Evolutionary conservation across 2,329 filamentous ascomycete genomes (phyloP).

Genomic region (Seiridium unicorne): DNA sequence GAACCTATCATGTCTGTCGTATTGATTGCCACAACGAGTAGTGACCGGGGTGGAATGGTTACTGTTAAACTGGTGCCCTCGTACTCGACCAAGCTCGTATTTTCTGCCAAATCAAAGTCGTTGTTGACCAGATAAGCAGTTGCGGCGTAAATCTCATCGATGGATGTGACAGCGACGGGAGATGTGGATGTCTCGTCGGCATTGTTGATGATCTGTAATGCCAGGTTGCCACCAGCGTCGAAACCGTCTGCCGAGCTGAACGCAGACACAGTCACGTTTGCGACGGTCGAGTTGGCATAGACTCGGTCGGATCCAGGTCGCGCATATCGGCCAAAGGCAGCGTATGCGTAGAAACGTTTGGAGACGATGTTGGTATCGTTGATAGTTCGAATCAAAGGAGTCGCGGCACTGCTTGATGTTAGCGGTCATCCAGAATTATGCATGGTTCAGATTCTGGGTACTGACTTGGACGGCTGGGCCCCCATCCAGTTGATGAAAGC

Average conservation of each 20-base stretch:
- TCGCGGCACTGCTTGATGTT: neutral
- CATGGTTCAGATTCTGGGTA: neutral
- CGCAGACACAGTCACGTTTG: neutral
- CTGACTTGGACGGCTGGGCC: conserved; percentile 2
- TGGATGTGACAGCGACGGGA: neutral
- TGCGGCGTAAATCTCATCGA: neutral
- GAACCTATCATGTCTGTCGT: neutral
- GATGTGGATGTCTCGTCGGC: neutral
- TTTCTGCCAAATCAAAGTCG: neutral
- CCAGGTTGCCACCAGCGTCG: neutral
- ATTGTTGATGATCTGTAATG: conserved; percentile 3
- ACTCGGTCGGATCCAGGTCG: neutral
- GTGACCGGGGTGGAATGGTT: neutral
- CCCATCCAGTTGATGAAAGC: conserved; percentile 7
- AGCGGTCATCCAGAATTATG: neutral
- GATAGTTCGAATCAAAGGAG: neutral
- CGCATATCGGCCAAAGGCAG: neutral
- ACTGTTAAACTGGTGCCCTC: neutral
- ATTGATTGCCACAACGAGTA: neutral
- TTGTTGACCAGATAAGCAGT: conserved; percentile 1
- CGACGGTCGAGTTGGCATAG: neutral
- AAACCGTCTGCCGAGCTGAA: neutral
- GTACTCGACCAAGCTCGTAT: neutral
- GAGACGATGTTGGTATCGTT: conserved; percentile 5
- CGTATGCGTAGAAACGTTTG: conserved; percentile 4